A percentile compares a stretch with the other conserved stretches of the same genome.
Conservation (phyloP, 1,139 yeast species). For the Sugiyamaella xylanicola region DNA sequence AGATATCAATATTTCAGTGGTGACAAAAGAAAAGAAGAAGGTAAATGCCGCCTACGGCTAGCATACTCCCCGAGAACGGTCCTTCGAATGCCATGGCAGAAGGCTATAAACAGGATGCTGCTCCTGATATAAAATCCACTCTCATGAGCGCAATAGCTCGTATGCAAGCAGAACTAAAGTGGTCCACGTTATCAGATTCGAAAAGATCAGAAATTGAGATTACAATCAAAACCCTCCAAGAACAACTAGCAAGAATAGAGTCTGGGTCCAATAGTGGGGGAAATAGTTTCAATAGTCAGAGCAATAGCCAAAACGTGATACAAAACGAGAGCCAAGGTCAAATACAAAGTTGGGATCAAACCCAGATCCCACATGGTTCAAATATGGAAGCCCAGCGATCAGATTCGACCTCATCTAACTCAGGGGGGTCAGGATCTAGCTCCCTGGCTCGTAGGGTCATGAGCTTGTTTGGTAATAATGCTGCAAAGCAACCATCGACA, state of each 20-base stretch:
- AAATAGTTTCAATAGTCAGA: too few relatives aligned
- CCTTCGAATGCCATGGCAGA: background rate
- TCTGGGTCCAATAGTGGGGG: too few relatives aligned
- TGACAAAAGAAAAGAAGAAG: too few relatives aligned
- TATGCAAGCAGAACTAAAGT: background rate
- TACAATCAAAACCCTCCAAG: background rate
- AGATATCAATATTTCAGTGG: too few relatives aligned
- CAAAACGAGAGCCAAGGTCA: background rate
- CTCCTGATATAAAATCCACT: conserved; percentile 7
- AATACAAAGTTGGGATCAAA: background rate
- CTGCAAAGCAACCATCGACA: too few relatives aligned
- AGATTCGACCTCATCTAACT: too few relatives aligned
- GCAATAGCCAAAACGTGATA: too few relatives aligned
- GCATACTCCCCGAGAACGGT: background rate
- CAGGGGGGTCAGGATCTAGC: background rate
- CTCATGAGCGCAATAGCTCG: conserved; percentile 1
- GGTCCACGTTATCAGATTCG: background rate
- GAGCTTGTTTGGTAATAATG: background rate
- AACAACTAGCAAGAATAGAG: background rate
- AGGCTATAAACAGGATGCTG: background rate
- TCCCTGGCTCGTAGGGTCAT: background rate
- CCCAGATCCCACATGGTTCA: background rate
- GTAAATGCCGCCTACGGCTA: background rate
- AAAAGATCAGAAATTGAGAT: background rate
- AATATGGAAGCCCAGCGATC: too few relatives aligned